Evolutionary conservation across 1,284 basidiomycete species (phyloP).

Genomic region (Heterobasidion irregulare): DNA sequence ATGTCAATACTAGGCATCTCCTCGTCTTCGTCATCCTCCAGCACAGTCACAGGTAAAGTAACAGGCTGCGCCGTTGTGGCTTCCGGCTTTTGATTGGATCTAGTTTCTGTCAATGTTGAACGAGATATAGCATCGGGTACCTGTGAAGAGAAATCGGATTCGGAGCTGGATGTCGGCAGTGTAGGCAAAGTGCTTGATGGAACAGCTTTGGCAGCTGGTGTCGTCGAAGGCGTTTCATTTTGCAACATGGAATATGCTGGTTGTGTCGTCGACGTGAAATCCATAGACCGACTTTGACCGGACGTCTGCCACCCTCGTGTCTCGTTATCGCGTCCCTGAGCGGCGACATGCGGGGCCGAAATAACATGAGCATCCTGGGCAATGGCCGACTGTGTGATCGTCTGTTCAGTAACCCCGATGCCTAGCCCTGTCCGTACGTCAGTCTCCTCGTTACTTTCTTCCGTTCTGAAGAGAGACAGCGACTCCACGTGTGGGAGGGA

Average conservation of each 20-base stretch:
- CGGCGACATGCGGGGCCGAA: conserved; percentile 1
- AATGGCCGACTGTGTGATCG: not conserved
- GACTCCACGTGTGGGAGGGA: conserved; percentile 56
- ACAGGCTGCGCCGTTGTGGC: not conserved
- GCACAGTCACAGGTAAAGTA: not conserved
- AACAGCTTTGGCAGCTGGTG: too few relatives aligned
- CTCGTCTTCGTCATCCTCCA: conserved; percentile 36
- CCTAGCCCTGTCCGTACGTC: conserved; percentile 34
- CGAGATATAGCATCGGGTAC: too few relatives aligned
- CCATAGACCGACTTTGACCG: too few relatives aligned
- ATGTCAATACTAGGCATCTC: conserved; percentile 48
- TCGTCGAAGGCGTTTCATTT: too few relatives aligned
- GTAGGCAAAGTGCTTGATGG: too few relatives aligned
- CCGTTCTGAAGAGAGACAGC: conserved; percentile 47
- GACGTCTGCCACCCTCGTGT: too few relatives aligned
- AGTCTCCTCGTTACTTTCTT: conserved; percentile 56
- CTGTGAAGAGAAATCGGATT: too few relatives aligned
- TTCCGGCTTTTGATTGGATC: not conserved
- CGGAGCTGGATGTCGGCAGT: too few relatives aligned
- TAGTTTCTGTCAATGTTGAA: not conserved
- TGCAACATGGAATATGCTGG: too few relatives aligned
- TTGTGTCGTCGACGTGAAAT: too few relatives aligned
- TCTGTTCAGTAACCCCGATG: conserved; percentile 15
- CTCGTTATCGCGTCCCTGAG: not conserved
- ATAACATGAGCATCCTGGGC: not conserved